Conservation (phyloP, 352 stramenopile genomes). For the Phytophthora agathidicida region DNA sequence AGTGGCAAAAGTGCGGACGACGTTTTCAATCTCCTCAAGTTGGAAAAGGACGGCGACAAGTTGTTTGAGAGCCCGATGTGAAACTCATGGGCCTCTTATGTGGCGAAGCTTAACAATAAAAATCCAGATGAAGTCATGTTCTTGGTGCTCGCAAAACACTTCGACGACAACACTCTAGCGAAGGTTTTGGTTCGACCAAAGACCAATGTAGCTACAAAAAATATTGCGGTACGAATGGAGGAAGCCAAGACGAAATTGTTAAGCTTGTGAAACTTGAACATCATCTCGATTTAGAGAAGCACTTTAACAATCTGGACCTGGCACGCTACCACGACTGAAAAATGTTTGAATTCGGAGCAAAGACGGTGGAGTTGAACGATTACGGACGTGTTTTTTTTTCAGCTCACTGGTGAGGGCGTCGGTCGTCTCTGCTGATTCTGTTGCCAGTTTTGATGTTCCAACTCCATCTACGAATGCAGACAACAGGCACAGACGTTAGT, state of each 20-base stretch:
- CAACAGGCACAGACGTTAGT: conserved; percentile 28
- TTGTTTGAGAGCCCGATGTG: background rate
- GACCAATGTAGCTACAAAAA: background rate
- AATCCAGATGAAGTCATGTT: background rate
- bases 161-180: background rate
- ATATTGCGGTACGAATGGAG: background rate
- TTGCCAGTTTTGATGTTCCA: conserved; percentile 64
- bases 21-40: background rate
- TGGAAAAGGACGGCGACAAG: background rate
- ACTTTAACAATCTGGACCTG: background rate
- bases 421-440: conserved; percentile 43
- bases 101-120: background rate
- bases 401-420: conserved; percentile 34
- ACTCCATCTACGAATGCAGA: conserved; percentile 57
- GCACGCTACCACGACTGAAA: too few relatives aligned
- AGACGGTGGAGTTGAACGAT: too few relatives aligned
- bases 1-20: background rate
- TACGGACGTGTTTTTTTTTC: too few relatives aligned
- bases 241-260: conserved; percentile 1
- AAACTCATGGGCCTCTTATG: background rate
- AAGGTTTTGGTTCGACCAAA: background rate
- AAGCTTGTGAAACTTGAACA: background rate
- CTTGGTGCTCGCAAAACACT: background rate
- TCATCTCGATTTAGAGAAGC: background rate
- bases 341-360: conserved; percentile 21